Conservation (phyloP, 1,284 basidiomycete species). For the Tetrapyrgos nigripes region DNA sequence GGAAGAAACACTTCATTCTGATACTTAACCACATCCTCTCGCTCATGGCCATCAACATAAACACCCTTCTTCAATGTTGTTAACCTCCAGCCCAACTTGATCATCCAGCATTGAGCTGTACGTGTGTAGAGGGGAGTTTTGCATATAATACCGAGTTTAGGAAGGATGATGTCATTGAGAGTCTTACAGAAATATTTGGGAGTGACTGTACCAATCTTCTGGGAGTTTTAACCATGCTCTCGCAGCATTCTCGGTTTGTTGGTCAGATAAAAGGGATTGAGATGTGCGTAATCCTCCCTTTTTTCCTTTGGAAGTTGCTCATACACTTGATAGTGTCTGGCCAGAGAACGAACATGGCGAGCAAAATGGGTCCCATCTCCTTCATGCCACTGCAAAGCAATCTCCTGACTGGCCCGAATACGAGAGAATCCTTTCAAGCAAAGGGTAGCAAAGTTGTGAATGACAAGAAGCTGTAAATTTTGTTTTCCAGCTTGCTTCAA, state of each 20-base stretch:
- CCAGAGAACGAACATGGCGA: constrained; percentile 32
- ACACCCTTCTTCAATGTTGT: constrained; percentile 36
- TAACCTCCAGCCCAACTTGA: constrained; percentile 32
- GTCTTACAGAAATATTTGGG: constrained; percentile 28
- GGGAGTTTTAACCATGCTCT: constrained; percentile 27
- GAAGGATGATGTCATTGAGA: constrained; percentile 35
- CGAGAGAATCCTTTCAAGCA: constrained; percentile 32
- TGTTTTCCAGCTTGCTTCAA: constrained; percentile 27
- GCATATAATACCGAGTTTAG: constrained; percentile 27
- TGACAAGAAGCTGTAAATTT: constrained; percentile 32
- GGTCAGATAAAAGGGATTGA: constrained; percentile 31
- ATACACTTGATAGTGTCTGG: constrained; percentile 44
- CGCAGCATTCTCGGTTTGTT: constrained; percentile 26
- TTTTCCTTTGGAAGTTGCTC: constrained; percentile 39
- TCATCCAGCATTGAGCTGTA: constrained; percentile 37
- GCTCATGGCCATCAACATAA: constrained; percentile 46
- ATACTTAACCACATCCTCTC: constrained; percentile 41
- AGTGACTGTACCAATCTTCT: constrained; percentile 34
- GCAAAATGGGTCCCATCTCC: constrained; percentile 34
- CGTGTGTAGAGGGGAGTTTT: constrained; percentile 25
- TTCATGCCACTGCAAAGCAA: constrained; percentile 42
- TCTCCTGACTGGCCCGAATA: constrained; percentile 37
- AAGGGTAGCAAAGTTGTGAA: too few species aligned
- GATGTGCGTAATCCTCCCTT: constrained; percentile 32
- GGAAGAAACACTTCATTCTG: constrained; percentile 35